phyloP scores from a whole-genome alignment of 2,329 filamentous ascomycete genomes.

The Talaromyces amestolkiae region DNA sequence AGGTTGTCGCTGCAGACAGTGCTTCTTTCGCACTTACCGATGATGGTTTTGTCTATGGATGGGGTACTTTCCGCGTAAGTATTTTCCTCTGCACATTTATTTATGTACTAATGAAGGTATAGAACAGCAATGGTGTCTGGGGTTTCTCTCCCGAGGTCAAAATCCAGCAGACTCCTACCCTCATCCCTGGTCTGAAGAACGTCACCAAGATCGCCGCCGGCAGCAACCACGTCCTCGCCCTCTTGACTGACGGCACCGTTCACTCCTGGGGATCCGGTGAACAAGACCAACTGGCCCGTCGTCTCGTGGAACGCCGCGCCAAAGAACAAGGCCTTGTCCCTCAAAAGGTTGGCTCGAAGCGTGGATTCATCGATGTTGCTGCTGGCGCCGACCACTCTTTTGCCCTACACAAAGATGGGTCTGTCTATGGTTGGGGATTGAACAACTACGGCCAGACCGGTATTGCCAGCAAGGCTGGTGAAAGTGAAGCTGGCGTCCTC shows the following conservation, averaged over 20 bases:
- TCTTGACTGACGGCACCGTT: constrained; percentile 55
- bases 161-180: constrained; percentile 40
- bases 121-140: constrained; percentile 59
- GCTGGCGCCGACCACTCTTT: constrained; percentile 77
- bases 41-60: constrained; percentile 60
- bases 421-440: constrained; percentile 73
- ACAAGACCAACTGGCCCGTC: constrained; percentile 64
- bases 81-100: background rate
- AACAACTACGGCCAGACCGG: constrained; percentile 82
- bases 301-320: constrained; percentile 52
- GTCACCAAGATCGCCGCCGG: constrained; percentile 50
- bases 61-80: constrained; percentile 60
- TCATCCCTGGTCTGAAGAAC: constrained; percentile 49
- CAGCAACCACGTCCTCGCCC: constrained; percentile 53
- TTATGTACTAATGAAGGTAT: background rate
- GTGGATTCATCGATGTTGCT: constrained; percentile 56
- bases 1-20: constrained; percentile 60
- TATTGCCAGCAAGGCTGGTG: constrained; percentile 57
- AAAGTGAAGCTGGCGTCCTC: constrained; percentile 65
- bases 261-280: constrained; percentile 61
- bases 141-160: constrained; percentile 49
- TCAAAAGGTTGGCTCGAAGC: constrained; percentile 52
- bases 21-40: constrained; percentile 60
- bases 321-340: constrained; percentile 52
- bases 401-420: constrained; percentile 62